These are phyloP conservation scores for Neofusicoccum umdonicola DNA, from an alignment of 2,329 filamentous ascomycete genomes.

Conservation along the genomic window DNA sequence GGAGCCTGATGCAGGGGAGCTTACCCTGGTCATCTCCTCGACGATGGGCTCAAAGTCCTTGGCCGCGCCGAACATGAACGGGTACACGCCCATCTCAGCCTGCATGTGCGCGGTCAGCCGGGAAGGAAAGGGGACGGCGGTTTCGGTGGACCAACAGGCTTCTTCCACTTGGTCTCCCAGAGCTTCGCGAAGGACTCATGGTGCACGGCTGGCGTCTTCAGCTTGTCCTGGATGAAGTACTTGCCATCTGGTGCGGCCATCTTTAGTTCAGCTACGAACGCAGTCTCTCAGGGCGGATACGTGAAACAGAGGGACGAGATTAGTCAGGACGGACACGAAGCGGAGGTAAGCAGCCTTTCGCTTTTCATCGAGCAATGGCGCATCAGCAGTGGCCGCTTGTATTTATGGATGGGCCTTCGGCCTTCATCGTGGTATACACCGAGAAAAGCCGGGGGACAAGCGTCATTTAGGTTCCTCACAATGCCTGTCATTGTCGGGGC, in stretches of 20 bases:
- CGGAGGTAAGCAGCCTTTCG: neutral
- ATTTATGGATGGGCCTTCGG: neutral
- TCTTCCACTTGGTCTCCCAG: constrained; percentile 77
- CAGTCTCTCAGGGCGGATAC: neutral
- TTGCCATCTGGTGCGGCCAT: constrained; percentile 43
- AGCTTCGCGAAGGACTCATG: constrained; percentile 48
- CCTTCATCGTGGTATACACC: neutral
- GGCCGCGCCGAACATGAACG: constrained; percentile 69
- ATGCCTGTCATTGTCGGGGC: neutral
- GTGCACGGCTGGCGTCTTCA: constrained; percentile 42
- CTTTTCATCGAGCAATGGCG: no score
- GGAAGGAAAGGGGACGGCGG: neutral
- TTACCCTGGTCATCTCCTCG: constrained; percentile 57
- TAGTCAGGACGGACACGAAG: neutral
- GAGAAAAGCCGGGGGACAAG: neutral
- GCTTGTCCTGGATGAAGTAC: constrained; percentile 49
- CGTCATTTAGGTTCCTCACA: neutral
- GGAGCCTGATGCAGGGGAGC: neutral
- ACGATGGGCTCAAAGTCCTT: constrained; percentile 71
- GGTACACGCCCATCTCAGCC: constrained; percentile 61
- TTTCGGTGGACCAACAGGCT: constrained; percentile 50
- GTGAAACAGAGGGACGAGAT: neutral
- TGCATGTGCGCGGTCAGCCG: constrained; percentile 14
- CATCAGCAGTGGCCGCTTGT: no score
- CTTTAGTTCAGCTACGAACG: neutral